Base-by-base conservation (phyloP, 179 eudicot species). In the Beta corolliflora region DNA sequence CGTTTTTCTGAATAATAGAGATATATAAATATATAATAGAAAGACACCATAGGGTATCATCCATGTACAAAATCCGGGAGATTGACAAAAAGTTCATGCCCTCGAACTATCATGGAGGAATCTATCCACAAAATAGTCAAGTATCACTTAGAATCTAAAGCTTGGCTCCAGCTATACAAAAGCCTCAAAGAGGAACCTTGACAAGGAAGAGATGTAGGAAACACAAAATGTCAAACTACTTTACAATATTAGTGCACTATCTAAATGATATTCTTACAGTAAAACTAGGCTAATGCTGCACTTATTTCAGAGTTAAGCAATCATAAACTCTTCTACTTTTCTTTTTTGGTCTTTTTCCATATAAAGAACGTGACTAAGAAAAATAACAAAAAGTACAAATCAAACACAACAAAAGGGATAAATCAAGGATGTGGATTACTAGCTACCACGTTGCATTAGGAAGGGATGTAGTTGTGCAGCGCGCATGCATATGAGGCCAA, bases 361-460 rank as follows among this genome's bases (percentile, higher is more conserved):
- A 36, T 16, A 25, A 12, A 9, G 36, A 46, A 7, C 53, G 45
- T 70, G 73, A 70, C 54, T 5, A 70, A 70, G 54, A n/a, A 41
- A 70, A 2, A 70, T 70, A 13, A 13, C 53, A 45, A 44, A 66
- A 0, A 36, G 10, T 31, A 36, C 31, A 19, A 0, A 10, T 41
- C 45, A 48, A 68, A 67, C 45, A 67, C 18, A 15, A 44, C 19
- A 16, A 15, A 44, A 67, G 15, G 18, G 45, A 46, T 19, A 2
- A 5, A 19, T 70, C 11, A n/a, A 46, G 12, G 54, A 8, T 15
- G 73, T 70, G 54, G 54, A 70, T 45, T 67, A 67, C 48, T 31
- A 36, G 71, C 46, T 67, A 67, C n/a, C 73, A 44, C 25, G 13
- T 73, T 73, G 59, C 77, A 54, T 25, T 25, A 73, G 19, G 54